phyloP scores from a whole-genome alignment of 371 early-diverging fungal genomes.

The Actinomortierella wolfii region DNA sequence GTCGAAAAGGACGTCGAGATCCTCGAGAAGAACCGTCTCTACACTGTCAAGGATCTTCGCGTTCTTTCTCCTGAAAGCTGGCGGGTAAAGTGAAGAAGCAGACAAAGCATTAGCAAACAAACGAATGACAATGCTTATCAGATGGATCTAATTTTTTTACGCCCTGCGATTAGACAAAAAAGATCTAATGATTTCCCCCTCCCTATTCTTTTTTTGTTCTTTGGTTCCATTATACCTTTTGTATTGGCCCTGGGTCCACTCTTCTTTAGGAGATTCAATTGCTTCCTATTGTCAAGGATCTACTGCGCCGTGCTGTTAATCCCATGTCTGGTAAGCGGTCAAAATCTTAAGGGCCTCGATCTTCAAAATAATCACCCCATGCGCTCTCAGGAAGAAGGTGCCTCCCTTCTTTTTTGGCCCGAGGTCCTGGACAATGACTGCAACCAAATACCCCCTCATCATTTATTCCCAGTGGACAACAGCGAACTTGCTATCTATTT shows the following conservation, averaged over 20 bases:
- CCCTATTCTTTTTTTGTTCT: not conserved
- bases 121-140: too few species aligned
- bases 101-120: not conserved
- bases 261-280: conserved; percentile 49
- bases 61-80: conserved; percentile 65
- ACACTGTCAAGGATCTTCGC: conserved; percentile 62
- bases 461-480: too few species aligned
- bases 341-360: too few species aligned
- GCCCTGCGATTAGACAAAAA: too few species aligned
- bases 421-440: too few species aligned
- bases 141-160: too few species aligned
- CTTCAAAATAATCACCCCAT: not conserved
- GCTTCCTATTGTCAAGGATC: conserved; percentile 57
- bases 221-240: not conserved
- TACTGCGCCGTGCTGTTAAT: conserved; percentile 48
- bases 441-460: too few species aligned
- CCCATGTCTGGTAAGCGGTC: conserved; percentile 36
- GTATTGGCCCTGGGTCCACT: not conserved
- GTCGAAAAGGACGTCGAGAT: conserved; percentile 56
- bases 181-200: too few species aligned
- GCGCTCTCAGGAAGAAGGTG: not conserved
- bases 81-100: conserved; percentile 50
- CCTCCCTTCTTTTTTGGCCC: too few species aligned
- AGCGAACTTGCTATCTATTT: too few species aligned
- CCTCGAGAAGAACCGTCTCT: conserved; percentile 58